Evolutionary conservation across 2,329 filamentous ascomycete genomes (phyloP).

Genomic region (Beauveria sp.): DNA sequence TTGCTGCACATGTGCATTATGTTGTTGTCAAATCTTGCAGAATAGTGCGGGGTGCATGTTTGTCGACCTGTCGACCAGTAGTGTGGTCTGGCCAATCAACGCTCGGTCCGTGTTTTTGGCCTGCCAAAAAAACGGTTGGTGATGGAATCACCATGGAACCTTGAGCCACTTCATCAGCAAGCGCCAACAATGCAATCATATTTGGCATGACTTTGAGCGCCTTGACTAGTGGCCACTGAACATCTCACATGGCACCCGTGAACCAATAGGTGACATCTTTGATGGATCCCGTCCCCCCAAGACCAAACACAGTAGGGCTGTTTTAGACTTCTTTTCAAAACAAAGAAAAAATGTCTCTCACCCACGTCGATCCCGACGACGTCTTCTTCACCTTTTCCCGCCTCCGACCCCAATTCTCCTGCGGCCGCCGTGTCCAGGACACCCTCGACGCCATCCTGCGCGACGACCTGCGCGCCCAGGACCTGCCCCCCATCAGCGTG

Average conservation of each 20-base stretch:
- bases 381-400: slow-evolving; percentile 13
- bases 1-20: background rate
- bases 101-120: background rate
- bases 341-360: slow-evolving; percentile 7
- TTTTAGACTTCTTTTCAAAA: too few relatives aligned
- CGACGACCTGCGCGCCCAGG: background rate
- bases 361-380: slow-evolving; percentile 7
- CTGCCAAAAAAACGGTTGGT: background rate
- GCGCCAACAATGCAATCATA: background rate
- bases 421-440: slow-evolving; percentile 11
- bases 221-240: background rate
- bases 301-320: too few relatives aligned
- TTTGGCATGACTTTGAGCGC: background rate
- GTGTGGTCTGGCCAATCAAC: background rate
- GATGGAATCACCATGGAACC: background rate
- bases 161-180: background rate
- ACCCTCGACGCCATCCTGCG: slow-evolving; percentile 7
- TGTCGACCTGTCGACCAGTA: background rate
- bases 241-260: background rate
- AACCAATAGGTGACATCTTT: background rate
- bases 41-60: background rate
- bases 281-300: too few relatives aligned
- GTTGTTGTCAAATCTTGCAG: background rate
- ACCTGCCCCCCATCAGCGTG: slow-evolving; percentile 12
- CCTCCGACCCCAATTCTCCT: slow-evolving; percentile 11